Percentiles rank a stretch among this genome's conserved stretches.
These are phyloP conservation scores for Solanum pinnatisectum DNA, from an alignment of 257 asterid genomes.

Conservation along the genomic window DNA sequence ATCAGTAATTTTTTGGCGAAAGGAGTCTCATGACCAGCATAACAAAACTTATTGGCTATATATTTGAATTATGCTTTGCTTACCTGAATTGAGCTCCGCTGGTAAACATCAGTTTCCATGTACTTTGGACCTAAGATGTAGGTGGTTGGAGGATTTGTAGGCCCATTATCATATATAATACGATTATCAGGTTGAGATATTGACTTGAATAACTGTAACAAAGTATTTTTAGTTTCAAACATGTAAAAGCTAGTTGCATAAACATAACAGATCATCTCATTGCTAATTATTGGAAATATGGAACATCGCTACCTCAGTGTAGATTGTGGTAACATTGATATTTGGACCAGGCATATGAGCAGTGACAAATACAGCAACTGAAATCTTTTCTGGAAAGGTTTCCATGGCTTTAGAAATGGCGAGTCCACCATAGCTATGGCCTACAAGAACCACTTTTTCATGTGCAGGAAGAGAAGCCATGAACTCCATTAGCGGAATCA, in stretches of 20 bases:
- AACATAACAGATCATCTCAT: too few species aligned
- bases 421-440: constrained; percentile 22
- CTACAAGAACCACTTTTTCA: constrained; percentile 24
- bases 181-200: not conserved
- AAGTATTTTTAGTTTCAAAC: too few species aligned
- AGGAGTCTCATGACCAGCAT: not conserved
- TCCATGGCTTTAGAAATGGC: constrained; percentile 35
- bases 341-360: constrained; percentile 18
- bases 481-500: constrained; percentile 19
- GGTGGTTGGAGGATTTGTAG: constrained; percentile 11
- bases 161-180: not conserved
- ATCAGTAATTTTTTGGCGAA: too few species aligned
- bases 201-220: too few species aligned
- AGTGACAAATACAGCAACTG: constrained; percentile 8
- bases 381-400: constrained; percentile 14
- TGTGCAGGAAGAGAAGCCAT: constrained; percentile 15
- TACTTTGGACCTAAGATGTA: constrained; percentile 2
- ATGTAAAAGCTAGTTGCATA: too few species aligned
- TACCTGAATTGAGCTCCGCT: constrained; percentile 19
- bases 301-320: constrained; percentile 3
- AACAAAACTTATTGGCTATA: not conserved
- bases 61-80: not conserved
- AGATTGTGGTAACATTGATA: not conserved
- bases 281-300: not conserved
- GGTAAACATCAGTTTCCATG: constrained; percentile 7